Percentiles rank a stretch among this genome's conserved stretches.
Conservation (phyloP, 73 alveolate species). For the Paramecium caudatum region DNA sequence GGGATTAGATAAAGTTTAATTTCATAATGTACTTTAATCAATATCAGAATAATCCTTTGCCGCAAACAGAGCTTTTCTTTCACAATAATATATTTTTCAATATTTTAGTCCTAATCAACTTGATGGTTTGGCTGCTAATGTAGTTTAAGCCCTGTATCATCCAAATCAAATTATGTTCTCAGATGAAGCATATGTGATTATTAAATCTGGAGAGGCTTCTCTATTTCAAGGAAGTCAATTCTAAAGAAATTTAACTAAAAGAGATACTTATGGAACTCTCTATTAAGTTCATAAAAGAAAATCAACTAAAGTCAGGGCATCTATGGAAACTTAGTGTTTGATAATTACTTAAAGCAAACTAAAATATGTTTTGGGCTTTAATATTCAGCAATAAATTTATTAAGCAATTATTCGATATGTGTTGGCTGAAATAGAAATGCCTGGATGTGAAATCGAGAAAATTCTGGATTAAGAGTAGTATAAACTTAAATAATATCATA, state of each 20-base stretch:
- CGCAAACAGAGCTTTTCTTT: neutral
- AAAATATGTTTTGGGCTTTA: neutral
- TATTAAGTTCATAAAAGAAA: neutral
- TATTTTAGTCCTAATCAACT: constrained; percentile 12
- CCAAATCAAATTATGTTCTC: constrained; percentile 19
- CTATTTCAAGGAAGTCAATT: constrained; percentile 16
- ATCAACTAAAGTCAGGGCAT: neutral
- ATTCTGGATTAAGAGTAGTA: constrained; percentile 13
- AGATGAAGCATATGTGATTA: constrained; percentile 32
- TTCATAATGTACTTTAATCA: neutral
- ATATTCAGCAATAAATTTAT: neutral
- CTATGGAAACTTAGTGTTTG: neutral
- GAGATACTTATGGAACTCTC: constrained; percentile 31
- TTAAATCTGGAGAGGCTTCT: constrained; percentile 11
- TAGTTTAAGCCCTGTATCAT: neutral
- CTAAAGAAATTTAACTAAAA: neutral
- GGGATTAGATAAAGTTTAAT: neutral
- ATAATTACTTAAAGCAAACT: neutral
- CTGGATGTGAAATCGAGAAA: neutral
- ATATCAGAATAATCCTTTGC: neutral
- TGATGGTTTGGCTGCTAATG: constrained; percentile 24
- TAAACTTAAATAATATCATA: neutral
- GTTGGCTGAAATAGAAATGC: constrained; percentile 2
- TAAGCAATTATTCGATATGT: constrained; percentile 6
- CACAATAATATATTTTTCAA: neutral